phyloP scores from a whole-genome alignment of 192 early-diverging fungal species.

The Lunasporangiospora selenospora region DNA sequence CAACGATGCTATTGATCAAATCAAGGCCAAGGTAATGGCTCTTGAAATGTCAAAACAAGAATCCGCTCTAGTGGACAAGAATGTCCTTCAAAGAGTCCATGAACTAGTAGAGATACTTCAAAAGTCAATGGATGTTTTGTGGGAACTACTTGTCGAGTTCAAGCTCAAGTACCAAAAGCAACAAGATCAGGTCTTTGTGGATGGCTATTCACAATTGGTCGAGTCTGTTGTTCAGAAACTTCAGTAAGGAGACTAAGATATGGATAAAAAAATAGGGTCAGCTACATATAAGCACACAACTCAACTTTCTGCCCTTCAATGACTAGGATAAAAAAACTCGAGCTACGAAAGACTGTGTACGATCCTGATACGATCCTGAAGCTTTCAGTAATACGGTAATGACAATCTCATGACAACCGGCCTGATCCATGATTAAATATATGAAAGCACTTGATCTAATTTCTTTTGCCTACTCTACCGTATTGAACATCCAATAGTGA shows the following conservation, averaged over 20 bases:
- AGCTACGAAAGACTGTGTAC: constrained; percentile 14
- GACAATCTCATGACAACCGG: no score
- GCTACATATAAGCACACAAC: no score
- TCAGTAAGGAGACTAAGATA: no score
- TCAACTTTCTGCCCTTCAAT: not conserved
- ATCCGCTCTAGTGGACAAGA: not conserved
- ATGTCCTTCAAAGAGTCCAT: not conserved
- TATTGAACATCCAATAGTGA: constrained; percentile 11
- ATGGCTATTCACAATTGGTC: constrained; percentile 28
- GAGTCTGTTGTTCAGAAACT: constrained; percentile 25
- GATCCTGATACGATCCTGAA: constrained; percentile 9
- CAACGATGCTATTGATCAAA: no score
- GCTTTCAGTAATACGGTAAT: constrained; percentile 17
- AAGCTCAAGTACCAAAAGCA: constrained; percentile 21
- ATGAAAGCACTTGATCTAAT: no score
- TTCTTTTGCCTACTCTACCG: not conserved
- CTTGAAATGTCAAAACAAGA: constrained; percentile 5
- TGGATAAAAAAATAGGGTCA: no score
- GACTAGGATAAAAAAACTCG: constrained; percentile 12
- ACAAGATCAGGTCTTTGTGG: constrained; percentile 22
- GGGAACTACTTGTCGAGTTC: constrained; percentile 38
- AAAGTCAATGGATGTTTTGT: constrained; percentile 10
- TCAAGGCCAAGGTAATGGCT: no score
- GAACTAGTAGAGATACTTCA: constrained; percentile 16
- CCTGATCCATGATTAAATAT: no score